phyloP scores from a whole-genome alignment of 176 grass and related monocot genomes.

The Musa beccarii region DNA sequence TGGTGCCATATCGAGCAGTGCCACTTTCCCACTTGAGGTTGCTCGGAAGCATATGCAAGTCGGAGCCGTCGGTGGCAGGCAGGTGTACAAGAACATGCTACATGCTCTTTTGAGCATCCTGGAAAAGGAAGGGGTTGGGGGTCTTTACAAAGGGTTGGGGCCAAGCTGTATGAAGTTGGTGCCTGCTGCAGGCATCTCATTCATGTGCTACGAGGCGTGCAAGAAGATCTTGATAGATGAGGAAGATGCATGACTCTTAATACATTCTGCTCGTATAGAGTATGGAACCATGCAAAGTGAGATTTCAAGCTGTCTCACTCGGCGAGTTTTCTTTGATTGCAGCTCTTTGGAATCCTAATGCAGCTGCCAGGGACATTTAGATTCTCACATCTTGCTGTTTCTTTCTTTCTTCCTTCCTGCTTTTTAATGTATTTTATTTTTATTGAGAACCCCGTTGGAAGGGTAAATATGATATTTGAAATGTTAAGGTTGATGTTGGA shows the following conservation, averaged over 20 bases:
- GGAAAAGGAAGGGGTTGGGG: slow-evolving; percentile 40
- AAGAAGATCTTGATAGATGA: slow-evolving; percentile 54
- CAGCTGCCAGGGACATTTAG: too few relatives aligned
- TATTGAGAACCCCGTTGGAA: not conserved
- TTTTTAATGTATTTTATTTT: not conserved
- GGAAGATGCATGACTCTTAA: slow-evolving; percentile 9
- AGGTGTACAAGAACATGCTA: slow-evolving; percentile 60
- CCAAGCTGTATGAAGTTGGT: slow-evolving; percentile 86
- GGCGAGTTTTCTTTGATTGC: not conserved
- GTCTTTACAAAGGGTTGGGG: slow-evolving; percentile 65
- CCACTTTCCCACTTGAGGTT: slow-evolving; percentile 91
- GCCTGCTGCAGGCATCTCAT: slow-evolving; percentile 77
- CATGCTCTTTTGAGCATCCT: slow-evolving; percentile 73
- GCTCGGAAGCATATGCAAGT: slow-evolving; percentile 83
- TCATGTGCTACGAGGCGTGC: slow-evolving; percentile 89
- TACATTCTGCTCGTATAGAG: not conserved
- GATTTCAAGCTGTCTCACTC: not conserved
- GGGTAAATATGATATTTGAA: not conserved
- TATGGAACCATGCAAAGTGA: not conserved
- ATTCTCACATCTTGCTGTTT: not conserved
- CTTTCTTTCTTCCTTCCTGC: not conserved
- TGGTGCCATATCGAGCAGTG: slow-evolving; percentile 66
- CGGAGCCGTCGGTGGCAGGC: slow-evolving; percentile 56
- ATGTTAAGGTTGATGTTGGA: not conserved
- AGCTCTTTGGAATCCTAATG: not conserved